Conservation (phyloP, 306 rosid species). For the Arachis hypogaea region DNA sequence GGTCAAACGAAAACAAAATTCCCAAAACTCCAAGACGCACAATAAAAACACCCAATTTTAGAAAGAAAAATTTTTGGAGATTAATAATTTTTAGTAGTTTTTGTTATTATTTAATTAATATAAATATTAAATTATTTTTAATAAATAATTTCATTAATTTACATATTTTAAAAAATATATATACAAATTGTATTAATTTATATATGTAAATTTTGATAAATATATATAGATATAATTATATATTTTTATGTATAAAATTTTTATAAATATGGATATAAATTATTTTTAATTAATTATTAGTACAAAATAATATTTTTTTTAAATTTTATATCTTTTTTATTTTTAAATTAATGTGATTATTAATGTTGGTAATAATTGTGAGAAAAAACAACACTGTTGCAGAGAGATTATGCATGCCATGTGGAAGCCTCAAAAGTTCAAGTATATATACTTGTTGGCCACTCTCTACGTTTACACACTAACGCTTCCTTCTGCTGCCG, state of each 20-base stretch:
- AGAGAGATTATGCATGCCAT: slow-evolving; percentile 98
- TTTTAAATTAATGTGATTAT: not conserved
- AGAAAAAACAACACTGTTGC: slow-evolving; percentile 27
- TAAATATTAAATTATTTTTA: too few relatives aligned
- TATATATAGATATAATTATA: too few relatives aligned
- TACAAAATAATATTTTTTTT: too few relatives aligned
- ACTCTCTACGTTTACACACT: slow-evolving; percentile 87
- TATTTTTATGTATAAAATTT: too few relatives aligned
- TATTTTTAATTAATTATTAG: too few relatives aligned
- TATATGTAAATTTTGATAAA: too few relatives aligned
- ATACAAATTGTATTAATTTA: too few relatives aligned
- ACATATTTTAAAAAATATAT: too few relatives aligned
- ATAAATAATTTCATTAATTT: too few relatives aligned
- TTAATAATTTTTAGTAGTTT: too few relatives aligned
- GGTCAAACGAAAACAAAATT: not conserved
- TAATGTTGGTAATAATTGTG: slow-evolving; percentile 17
- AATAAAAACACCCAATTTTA: not conserved
- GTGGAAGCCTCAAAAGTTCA: slow-evolving; percentile 98
- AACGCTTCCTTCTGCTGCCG: slow-evolving; percentile 78
- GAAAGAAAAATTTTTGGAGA: not conserved
- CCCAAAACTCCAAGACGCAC: not conserved
- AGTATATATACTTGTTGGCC: slow-evolving; percentile 78
- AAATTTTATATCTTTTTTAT: not conserved
- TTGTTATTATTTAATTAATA: too few relatives aligned
- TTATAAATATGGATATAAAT: too few relatives aligned